These are phyloP conservation scores for Geoglossum glabrum DNA, from an alignment of 495 filamentous ascomycete species.

Conservation along the genomic window DNA sequence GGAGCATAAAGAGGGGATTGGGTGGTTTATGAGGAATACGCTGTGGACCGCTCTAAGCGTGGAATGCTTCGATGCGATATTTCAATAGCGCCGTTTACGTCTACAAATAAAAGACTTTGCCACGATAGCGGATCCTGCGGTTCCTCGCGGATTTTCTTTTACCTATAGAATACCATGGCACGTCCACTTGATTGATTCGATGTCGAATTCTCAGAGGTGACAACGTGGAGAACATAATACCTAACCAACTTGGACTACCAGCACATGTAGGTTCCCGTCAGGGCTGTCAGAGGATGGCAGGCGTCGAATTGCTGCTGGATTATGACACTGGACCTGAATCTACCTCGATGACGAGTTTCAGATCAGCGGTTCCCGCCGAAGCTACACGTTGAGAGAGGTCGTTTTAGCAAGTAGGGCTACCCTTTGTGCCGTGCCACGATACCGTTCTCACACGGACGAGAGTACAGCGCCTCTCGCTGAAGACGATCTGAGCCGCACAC, in stretches of 20 bases:
- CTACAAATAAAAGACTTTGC: background rate
- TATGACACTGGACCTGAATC: background rate
- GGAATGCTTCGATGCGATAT: background rate
- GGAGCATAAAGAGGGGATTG: slow-evolving; percentile 9
- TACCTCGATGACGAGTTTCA: background rate
- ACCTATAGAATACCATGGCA: background rate
- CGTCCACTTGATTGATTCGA: background rate
- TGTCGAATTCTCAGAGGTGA: background rate
- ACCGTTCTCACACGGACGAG: background rate
- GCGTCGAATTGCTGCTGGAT: no score
- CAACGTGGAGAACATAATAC: background rate
- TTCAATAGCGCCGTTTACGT: background rate
- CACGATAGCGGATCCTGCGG: background rate
- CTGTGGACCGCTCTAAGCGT: background rate
- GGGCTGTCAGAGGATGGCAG: background rate
- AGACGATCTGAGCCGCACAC: background rate
- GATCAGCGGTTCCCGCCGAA: background rate
- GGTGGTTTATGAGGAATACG: background rate
- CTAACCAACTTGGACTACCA: background rate
- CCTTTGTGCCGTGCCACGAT: background rate
- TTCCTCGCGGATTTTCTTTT: background rate
- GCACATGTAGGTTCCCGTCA: background rate
- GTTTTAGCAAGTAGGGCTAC: background rate
- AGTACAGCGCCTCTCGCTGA: no score
- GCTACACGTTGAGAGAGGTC: background rate